A percentile compares a stretch with the other conserved stretches of the same genome.
These are phyloP conservation scores for Plantago major DNA, from an alignment of 257 asterid species.

Conservation along the genomic window DNA sequence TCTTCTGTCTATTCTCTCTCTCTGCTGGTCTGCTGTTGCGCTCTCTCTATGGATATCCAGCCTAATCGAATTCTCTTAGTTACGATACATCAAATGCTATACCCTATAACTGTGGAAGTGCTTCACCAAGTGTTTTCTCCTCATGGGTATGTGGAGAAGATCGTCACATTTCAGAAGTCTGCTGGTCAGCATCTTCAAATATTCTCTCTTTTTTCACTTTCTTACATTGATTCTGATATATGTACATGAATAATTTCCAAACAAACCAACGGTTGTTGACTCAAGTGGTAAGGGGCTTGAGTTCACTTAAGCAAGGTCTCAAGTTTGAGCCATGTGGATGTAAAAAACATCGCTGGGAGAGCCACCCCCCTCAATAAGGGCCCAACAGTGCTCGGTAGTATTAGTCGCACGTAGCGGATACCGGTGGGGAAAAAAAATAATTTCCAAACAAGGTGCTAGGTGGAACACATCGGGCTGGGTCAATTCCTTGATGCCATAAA, in stretches of 20 bases:
- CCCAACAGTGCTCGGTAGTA: too few relatives aligned
- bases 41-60: conserved; percentile 75
- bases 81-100: conserved; percentile 99
- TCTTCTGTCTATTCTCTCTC: conserved; percentile 62
- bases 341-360: too few relatives aligned
- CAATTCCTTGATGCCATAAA: conserved; percentile 14
- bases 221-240: conserved; percentile 32
- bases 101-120: conserved; percentile 99
- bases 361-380: too few relatives aligned
- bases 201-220: conserved; percentile 51
- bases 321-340: too few relatives aligned
- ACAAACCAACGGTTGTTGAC: conserved; percentile 4
- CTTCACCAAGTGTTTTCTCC: conserved; percentile 99
- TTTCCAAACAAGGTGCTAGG: conserved; percentile 1
- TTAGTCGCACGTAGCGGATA: too few relatives aligned
- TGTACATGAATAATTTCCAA: conserved; percentile 26
- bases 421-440: conserved; percentile 3
- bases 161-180: conserved; percentile 99
- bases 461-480: too few relatives aligned
- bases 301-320: too few relatives aligned
- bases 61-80: conserved; percentile 99
- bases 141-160: conserved; percentile 99
- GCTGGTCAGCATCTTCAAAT: conserved; percentile 97
- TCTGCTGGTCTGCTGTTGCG: conserved; percentile 73
- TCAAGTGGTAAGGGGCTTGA: too few relatives aligned